Percentiles rank a stretch among this genome's conserved stretches.
Conservation (phyloP, 768 basidiomycete genomes). For the Sarcomyxa edulis region DNA sequence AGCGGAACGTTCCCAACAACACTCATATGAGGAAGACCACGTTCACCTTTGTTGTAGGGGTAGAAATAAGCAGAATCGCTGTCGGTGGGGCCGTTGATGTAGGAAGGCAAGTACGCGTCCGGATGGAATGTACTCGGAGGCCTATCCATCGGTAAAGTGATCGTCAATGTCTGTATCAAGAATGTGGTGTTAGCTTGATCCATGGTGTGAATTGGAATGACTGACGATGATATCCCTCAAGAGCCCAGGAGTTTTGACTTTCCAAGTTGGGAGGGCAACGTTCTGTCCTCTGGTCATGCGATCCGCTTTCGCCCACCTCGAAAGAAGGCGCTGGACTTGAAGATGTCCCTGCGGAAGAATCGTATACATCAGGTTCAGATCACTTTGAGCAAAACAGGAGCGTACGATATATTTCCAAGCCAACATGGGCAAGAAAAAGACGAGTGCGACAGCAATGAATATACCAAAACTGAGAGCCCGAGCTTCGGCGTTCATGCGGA, state of each 20-base stretch:
- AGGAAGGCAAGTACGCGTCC: conserved; percentile 36
- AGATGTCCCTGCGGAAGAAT: conserved; percentile 31
- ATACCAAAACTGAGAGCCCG: conserved; percentile 29
- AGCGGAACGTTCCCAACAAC: conserved; percentile 34
- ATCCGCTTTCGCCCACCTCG: conserved; percentile 37
- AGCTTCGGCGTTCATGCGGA: conserved; percentile 19
- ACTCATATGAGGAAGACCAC: conserved; percentile 23
- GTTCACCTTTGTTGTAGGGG: conserved; percentile 15
- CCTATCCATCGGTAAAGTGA: conserved; percentile 29
- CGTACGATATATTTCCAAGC: conserved; percentile 42
- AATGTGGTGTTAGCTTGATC: background rate
- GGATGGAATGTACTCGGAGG: conserved; percentile 33
- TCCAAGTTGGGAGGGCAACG: conserved; percentile 32
- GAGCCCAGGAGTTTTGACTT: conserved; percentile 32
- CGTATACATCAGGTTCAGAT: too few species aligned
- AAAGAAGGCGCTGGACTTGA: conserved; percentile 29
- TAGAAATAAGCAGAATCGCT: conserved; percentile 23
- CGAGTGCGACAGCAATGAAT: conserved; percentile 28
- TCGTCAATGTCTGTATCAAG: conserved; percentile 26
- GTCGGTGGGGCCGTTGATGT: conserved; percentile 34
- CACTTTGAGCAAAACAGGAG: conserved; percentile 6
- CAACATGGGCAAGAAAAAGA: conserved; percentile 35
- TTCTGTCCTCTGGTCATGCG: conserved; percentile 14
- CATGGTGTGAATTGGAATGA: background rate
- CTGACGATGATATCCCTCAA: conserved; percentile 31